Percentiles rank a stretch among this genome's conserved stretches.
These are phyloP conservation scores for Haberlea rhodopensis DNA, from an alignment of 257 asterid species.

Conservation along the genomic window DNA sequence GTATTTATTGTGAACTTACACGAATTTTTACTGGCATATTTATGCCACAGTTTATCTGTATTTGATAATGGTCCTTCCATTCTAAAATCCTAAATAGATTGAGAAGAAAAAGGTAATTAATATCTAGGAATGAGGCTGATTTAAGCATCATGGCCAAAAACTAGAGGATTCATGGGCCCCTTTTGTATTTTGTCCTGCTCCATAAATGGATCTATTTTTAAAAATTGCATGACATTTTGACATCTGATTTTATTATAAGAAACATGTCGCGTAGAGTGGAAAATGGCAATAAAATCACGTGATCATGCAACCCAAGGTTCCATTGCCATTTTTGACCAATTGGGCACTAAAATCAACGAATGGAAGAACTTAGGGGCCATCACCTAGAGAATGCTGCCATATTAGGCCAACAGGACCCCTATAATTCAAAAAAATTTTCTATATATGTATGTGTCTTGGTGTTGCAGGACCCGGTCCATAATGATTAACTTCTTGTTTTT, in stretches of 20 bases:
- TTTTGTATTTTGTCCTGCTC: no score
- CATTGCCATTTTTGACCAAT: no score
- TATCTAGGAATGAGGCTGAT: background rate
- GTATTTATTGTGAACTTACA: background rate
- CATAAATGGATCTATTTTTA: no score
- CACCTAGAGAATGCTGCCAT: background rate
- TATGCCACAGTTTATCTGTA: background rate
- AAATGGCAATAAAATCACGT: no score
- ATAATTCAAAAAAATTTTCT: no score
- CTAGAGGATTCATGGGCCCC: background rate
- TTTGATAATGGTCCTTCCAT: background rate
- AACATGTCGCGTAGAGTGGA: no score
- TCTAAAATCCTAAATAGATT: background rate
- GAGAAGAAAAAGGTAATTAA: background rate
- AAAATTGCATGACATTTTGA: no score
- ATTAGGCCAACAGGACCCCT: background rate
- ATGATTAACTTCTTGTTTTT: no score
- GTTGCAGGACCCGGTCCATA: no score
- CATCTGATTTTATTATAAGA: no score
- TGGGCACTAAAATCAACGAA: slow-evolving; percentile 10
- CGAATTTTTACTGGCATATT: background rate
- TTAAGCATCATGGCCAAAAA: background rate
- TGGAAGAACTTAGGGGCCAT: slow-evolving; percentile 6
- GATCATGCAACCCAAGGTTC: no score
- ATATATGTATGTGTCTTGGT: no score